Conservation (phyloP, 2,329 filamentous ascomycete species). For the Paecilomyces variotii region DNA sequence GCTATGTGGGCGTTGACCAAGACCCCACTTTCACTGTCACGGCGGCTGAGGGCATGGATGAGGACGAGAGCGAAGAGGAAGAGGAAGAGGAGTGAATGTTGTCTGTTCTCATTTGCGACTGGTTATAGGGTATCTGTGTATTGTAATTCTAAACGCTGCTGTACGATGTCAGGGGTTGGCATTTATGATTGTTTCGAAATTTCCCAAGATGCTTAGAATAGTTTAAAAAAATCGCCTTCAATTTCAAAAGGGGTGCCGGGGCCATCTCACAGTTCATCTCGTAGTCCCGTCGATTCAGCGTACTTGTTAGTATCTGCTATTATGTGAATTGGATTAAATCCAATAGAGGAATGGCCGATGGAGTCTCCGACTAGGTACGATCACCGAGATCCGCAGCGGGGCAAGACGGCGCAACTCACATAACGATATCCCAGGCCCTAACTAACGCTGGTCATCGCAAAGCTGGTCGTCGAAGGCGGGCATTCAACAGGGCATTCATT, state of each 20-base stretch:
- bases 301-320: too few species aligned
- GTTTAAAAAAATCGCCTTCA: background rate
- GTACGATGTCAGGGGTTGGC: background rate
- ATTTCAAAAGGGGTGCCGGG: background rate
- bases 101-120: slow-evolving; percentile 2
- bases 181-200: background rate
- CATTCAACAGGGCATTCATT: background rate
- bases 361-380: background rate
- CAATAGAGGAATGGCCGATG: background rate
- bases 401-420: background rate
- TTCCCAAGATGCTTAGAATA: background rate
- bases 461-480: background rate
- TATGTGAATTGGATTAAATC: too few species aligned
- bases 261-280: too few species aligned
- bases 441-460: background rate
- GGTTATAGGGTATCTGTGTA: background rate
- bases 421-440: background rate
- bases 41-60: slow-evolving; percentile 88
- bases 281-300: too few species aligned
- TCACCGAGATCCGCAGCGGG: background rate
- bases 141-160: background rate
- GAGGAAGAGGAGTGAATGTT: slow-evolving; percentile 54
- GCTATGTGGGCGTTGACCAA: slow-evolving; percentile 94
- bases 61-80: slow-evolving; percentile 81
- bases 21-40: slow-evolving; percentile 80